phyloP scores from a whole-genome alignment of 352 stramenopile genomes.

The Globisporangium irregulare region DNA sequence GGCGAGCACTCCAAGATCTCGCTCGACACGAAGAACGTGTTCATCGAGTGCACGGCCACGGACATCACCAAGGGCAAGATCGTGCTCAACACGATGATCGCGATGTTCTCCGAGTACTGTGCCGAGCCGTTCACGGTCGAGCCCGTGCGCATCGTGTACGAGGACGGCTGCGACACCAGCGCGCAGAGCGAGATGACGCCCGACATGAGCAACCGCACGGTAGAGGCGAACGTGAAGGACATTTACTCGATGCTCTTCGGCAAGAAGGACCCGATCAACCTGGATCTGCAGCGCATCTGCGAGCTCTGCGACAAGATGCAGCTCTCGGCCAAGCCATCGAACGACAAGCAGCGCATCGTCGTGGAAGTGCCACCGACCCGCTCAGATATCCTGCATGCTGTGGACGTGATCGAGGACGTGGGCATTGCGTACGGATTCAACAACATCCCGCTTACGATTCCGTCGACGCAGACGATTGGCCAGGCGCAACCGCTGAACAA shows the following conservation, averaged over 20 bases:
- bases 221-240: constrained; percentile 82
- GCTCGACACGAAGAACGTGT: constrained; percentile 97
- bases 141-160: constrained; percentile 96
- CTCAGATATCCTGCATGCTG: constrained; percentile 97
- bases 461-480: constrained; percentile 94
- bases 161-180: constrained; percentile 73
- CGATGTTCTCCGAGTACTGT: constrained; percentile 99
- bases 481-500: constrained; percentile 97
- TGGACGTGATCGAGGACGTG: constrained; percentile 99
- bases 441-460: constrained; percentile 97
- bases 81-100: constrained; percentile 98
- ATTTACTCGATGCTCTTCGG: constrained; percentile 89
- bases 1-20: constrained; percentile 96
- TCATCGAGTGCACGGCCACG: constrained; percentile 99
- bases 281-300: constrained; percentile 89
- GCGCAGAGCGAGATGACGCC: constrained; percentile 87
- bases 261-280: constrained; percentile 63
- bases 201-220: constrained; percentile 88
- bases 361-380: constrained; percentile 96
- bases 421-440: constrained; percentile 99
- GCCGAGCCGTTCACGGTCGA: constrained; percentile 95
- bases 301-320: constrained; percentile 98
- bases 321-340: constrained; percentile 82
- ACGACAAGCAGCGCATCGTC: constrained; percentile 73
- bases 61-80: constrained; percentile 99